These are phyloP conservation scores for Termitomyces heimii DNA, from an alignment of 768 basidiomycete genomes.

Conservation along the genomic window DNA sequence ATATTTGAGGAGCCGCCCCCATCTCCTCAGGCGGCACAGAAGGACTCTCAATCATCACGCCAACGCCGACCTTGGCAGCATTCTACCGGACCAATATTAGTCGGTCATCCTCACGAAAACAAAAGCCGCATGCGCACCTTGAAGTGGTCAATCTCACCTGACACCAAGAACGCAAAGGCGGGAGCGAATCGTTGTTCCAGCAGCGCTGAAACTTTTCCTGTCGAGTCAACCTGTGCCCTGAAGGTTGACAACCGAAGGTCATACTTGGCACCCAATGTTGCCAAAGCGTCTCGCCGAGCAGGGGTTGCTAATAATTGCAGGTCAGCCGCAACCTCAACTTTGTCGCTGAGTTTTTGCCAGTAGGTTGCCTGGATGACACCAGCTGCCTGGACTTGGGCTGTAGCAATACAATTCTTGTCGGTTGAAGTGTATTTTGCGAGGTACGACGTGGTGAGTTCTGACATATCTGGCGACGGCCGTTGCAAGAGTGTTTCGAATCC, in stretches of 20 bases:
- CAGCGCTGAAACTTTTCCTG: constrained; percentile 91
- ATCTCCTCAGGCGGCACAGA: constrained; percentile 80
- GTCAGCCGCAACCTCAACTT: constrained; percentile 97
- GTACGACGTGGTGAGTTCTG: constrained; percentile 71
- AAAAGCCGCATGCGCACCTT: constrained; percentile 51
- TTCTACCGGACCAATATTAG: constrained; percentile 44
- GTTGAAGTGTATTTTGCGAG: constrained; percentile 72
- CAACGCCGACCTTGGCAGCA: constrained; percentile 89
- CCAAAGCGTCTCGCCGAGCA: constrained; percentile 81
- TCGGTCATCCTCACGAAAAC: constrained; percentile 1
- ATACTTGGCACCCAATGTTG: constrained; percentile 94
- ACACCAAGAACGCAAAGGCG: constrained; percentile 88
- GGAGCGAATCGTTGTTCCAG: constrained; percentile 97
- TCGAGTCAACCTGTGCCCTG: constrained; percentile 90
- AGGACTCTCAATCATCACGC: constrained; percentile 95
- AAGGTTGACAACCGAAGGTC: constrained; percentile 93
- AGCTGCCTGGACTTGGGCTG: constrained; percentile 77
- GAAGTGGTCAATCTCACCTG: constrained; percentile 98
- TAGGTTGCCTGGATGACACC: constrained; percentile 90
- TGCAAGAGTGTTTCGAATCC: constrained; percentile 86
- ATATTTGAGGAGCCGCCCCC: constrained; percentile 48
- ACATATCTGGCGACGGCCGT: constrained; percentile 62
- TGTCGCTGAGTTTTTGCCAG: constrained; percentile 93
- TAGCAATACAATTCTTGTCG: constrained; percentile 87
- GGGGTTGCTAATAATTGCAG: constrained; percentile 77